phyloP scores from a whole-genome alignment of 2,329 filamentous ascomycete genomes.

The Verticillium dahliae region DNA sequence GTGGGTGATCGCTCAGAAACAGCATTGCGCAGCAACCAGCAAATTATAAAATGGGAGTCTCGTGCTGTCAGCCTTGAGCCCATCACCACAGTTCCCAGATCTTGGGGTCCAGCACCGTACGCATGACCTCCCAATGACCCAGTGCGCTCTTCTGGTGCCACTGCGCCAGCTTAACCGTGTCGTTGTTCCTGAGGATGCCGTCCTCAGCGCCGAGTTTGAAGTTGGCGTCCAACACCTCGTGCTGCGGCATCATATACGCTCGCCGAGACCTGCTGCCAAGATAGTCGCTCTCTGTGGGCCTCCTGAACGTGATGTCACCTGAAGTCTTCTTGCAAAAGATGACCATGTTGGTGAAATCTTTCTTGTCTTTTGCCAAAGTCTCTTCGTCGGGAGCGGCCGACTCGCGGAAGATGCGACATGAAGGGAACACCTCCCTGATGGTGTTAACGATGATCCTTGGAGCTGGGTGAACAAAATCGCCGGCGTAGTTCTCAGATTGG shows the following conservation, averaged over 20 bases:
- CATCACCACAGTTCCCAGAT: constrained; percentile 85
- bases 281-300: constrained; percentile 57
- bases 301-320: constrained; percentile 56
- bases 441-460: constrained; percentile 77
- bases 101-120: constrained; percentile 65
- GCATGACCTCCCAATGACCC: constrained; percentile 90
- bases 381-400: constrained; percentile 43
- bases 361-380: constrained; percentile 37
- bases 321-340: constrained; percentile 76
- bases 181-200: constrained; percentile 52
- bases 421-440: constrained; percentile 75
- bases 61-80: not conserved
- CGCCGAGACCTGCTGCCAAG: constrained; percentile 64
- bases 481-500: constrained; percentile 75
- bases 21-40: too few species aligned
- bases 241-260: constrained; percentile 63
- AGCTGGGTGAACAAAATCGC: constrained; percentile 71
- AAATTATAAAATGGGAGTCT: not conserved
- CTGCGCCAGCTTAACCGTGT: constrained; percentile 59
- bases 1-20: too few species aligned
- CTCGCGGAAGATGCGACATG: constrained; percentile 88
- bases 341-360: constrained; percentile 92
- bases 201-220: constrained; percentile 38
- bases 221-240: constrained; percentile 56
- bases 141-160: constrained; percentile 72